A percentile compares a stretch with the other conserved stretches of the same genome.
Conservation (phyloP, 257 asterid genomes). For the Gentiana macrophylla region DNA sequence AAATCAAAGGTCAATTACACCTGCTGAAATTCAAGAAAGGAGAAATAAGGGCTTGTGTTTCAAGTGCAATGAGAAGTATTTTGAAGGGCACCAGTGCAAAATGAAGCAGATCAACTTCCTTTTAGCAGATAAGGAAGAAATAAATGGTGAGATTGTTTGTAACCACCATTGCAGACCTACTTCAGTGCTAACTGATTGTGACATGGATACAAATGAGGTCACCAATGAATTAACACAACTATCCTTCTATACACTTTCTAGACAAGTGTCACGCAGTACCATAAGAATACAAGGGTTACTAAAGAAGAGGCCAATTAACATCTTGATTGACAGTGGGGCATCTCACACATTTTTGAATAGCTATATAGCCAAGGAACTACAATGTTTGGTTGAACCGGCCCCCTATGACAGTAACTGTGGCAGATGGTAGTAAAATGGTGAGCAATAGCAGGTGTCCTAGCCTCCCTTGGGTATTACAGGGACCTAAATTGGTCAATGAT, state of each 20-base stretch:
- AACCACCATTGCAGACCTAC: no score
- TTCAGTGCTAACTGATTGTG: no score
- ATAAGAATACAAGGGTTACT: not conserved
- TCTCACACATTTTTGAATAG: no score
- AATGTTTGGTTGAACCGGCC: not conserved
- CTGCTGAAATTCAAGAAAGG: not conserved
- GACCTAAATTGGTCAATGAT: not conserved
- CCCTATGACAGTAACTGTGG: not conserved
- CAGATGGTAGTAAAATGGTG: not conserved
- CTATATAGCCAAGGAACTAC: not conserved
- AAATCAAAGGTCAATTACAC: no score
- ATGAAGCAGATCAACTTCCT: not conserved
- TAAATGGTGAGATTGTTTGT: no score
- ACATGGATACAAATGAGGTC: no score
- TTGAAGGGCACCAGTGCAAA: not conserved
- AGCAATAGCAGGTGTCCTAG: not conserved
- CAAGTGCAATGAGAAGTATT: not conserved
- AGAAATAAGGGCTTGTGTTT: no score
- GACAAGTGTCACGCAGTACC: no score
- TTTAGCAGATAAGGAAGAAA: not conserved
- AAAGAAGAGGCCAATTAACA: not conserved
- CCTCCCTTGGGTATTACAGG: not conserved
- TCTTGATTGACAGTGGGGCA: not conserved
- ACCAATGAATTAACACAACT: no score
- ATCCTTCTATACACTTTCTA: no score